A percentile compares a stretch with the other conserved stretches of the same genome.
Evolutionary conservation across 495 filamentous ascomycete genomes (phyloP).

Genomic region (Bryoglossum gracile): DNA sequence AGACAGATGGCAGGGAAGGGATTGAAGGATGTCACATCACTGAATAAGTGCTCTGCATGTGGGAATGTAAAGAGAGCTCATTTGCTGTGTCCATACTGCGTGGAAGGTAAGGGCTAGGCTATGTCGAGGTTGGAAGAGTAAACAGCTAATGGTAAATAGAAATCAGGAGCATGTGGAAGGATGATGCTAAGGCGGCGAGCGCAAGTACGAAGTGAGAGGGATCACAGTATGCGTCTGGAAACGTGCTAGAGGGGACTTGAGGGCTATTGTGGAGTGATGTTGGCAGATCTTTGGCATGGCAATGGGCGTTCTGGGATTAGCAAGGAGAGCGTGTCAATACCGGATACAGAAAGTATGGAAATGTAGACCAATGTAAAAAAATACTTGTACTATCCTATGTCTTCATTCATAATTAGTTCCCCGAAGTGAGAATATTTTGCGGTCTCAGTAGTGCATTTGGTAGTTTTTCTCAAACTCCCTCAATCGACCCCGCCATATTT

Average conservation of each 20-base stretch:
- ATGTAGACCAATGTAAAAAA: not conserved
- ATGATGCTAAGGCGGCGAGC: constrained; percentile 8
- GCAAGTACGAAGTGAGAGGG: not conserved
- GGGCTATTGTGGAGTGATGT: not conserved
- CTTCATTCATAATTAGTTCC: not conserved
- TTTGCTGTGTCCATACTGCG: constrained; percentile 78
- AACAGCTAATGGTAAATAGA: constrained; percentile 26
- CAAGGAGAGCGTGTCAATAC: not conserved
- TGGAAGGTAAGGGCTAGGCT: constrained; percentile 57
- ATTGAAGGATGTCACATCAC: constrained; percentile 75
- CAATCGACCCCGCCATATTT: constrained; percentile 22
- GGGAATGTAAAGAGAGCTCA: constrained; percentile 83
- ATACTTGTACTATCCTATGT: not conserved
- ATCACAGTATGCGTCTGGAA: too few relatives aligned
- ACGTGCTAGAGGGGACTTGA: too few relatives aligned
- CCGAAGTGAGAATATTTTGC: too few relatives aligned
- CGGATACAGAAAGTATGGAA: not conserved
- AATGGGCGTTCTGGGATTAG: constrained; percentile 6
- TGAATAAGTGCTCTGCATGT: constrained; percentile 85
- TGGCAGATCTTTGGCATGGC: constrained; percentile 4
- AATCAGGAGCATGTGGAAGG: constrained; percentile 29
- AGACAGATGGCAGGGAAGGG: constrained; percentile 91
- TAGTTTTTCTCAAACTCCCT: not conserved
- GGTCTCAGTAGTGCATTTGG: too few relatives aligned
- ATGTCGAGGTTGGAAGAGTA: too few relatives aligned